Percentiles rank a stretch among this genome's conserved stretches.
phyloP scores from a whole-genome alignment of 345 rosid genomes.

The Brassica rapa region DNA sequence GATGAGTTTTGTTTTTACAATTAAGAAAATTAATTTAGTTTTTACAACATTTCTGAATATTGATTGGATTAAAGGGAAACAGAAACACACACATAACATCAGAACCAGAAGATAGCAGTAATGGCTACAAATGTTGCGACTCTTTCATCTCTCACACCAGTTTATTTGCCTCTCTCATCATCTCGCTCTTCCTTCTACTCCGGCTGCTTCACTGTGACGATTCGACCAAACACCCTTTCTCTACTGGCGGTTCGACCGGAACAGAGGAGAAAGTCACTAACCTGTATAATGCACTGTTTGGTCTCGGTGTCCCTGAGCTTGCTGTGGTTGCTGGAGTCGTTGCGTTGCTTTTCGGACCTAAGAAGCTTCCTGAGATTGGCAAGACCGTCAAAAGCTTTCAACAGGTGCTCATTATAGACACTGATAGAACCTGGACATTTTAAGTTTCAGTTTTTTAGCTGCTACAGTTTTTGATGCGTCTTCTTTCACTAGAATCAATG shows the following conservation, averaged over 20 bases:
- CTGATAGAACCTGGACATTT: not conserved
- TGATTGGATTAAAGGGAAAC: no score
- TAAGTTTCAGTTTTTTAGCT: not conserved
- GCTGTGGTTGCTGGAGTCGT: conserved; percentile 94
- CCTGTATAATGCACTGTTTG: conserved; percentile 82
- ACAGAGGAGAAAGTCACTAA: conserved; percentile 49
- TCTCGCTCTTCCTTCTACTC: conserved; percentile 52
- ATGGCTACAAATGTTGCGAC: conserved; percentile 67
- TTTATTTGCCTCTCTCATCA: conserved; percentile 52
- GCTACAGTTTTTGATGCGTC: not conserved
- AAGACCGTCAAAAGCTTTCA: conserved; percentile 95
- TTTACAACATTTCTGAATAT: no score
- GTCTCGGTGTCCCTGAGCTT: conserved; percentile 91
- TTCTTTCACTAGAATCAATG: not conserved
- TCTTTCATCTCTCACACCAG: conserved; percentile 46
- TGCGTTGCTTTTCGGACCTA: conserved; percentile 92
- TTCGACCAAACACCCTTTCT: conserved; percentile 28
- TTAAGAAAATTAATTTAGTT: no score
- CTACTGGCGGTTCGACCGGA: conserved; percentile 42
- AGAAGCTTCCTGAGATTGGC: conserved; percentile 93
- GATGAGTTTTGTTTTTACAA: no score
- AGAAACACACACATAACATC: no score
- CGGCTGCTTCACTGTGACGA: conserved; percentile 11
- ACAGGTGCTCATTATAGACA: conserved; percentile 53
- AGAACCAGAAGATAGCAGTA: not conserved